phyloP scores from a whole-genome alignment of 768 basidiomycete species.

The Lanmaoa pseudosensibilis region DNA sequence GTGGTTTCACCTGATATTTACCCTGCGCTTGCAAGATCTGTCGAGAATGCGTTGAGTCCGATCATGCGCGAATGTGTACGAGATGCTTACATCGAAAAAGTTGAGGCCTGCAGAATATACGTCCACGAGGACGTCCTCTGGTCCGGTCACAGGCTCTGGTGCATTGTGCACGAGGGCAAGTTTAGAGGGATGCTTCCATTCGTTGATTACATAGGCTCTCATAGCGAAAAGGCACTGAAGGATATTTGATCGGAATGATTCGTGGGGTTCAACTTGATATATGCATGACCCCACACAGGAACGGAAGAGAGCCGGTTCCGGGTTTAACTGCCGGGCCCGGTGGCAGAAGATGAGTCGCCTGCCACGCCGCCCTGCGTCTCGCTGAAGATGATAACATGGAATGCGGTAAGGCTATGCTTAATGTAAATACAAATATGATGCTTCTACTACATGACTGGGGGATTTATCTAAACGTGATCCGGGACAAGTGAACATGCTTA shows the following conservation, averaged over 20 bases:
- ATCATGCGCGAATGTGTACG: slow-evolving; percentile 11
- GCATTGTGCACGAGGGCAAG: slow-evolving; percentile 53
- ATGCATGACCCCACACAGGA: neutral
- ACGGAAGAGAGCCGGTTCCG: neutral
- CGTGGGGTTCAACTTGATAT: neutral
- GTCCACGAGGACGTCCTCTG: slow-evolving; percentile 68
- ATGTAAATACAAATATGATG: slow-evolving; percentile 38
- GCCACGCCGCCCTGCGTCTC: no score
- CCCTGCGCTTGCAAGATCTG: slow-evolving; percentile 87
- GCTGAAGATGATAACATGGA: neutral
- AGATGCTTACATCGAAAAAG: slow-evolving; percentile 62
- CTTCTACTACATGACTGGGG: slow-evolving; percentile 27
- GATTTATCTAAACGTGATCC: slow-evolving; percentile 16
- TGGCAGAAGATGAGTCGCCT: no score
- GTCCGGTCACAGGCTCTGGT: slow-evolving; percentile 52
- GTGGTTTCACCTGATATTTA: slow-evolving; percentile 82
- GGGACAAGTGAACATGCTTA: slow-evolving; percentile 24
- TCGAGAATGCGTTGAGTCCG: slow-evolving; percentile 1
- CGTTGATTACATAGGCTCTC: slow-evolving; percentile 75
- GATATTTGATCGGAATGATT: neutral
- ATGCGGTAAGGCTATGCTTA: slow-evolving; percentile 18
- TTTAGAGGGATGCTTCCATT: slow-evolving; percentile 68
- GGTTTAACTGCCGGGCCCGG: no score
- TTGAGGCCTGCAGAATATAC: slow-evolving; percentile 75
- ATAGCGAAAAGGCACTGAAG: slow-evolving; percentile 39